Evolutionary conservation across 257 asterid species (phyloP).

Genomic region (Capsicum chinense): DNA sequence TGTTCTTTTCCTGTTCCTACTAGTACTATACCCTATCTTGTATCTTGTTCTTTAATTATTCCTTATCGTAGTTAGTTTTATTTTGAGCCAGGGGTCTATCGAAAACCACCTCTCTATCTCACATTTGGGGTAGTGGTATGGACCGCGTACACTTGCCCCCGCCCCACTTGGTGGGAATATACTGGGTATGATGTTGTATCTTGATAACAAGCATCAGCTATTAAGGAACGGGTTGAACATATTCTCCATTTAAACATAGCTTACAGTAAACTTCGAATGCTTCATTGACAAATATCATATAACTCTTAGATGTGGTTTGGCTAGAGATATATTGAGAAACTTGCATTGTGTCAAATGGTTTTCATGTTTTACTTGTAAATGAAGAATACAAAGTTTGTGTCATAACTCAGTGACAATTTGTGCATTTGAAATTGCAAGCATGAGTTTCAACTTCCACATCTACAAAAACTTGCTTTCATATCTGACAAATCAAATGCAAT

Average conservation of each 20-base stretch:
- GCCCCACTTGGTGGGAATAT: too few relatives aligned
- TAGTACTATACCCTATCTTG: too few relatives aligned
- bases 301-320: neutral
- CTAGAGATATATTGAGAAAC: neutral
- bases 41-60: too few relatives aligned
- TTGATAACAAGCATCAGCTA: neutral
- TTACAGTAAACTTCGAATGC: neutral
- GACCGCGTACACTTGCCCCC: too few relatives aligned
- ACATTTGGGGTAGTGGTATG: too few relatives aligned
- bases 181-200: neutral
- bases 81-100: too few relatives aligned
- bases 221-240: neutral
- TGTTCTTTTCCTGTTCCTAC: too few relatives aligned
- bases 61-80: too few relatives aligned
- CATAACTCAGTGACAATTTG: neutral
- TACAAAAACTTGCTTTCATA: neutral
- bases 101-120: too few relatives aligned
- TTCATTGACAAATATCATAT: neutral
- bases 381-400: neutral
- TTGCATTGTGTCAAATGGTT: neutral
- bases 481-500: neutral
- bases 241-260: neutral
- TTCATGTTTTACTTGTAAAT: neutral
- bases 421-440: neutral
- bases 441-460: neutral